Evolutionary conservation across 148 eudicot species (phyloP).

Genomic region (Suaeda aralocaspica): DNA sequence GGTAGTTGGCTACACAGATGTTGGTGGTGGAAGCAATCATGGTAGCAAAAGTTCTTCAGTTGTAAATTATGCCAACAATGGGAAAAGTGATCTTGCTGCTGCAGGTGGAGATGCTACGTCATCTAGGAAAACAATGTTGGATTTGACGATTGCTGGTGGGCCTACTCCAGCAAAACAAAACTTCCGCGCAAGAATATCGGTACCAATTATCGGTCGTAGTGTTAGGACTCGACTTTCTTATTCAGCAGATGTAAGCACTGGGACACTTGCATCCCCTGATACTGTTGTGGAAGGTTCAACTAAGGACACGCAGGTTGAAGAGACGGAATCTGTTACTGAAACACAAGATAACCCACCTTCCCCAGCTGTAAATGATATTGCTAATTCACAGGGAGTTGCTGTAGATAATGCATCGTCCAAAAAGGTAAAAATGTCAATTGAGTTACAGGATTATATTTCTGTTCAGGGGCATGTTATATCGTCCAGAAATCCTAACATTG

Average conservation of each 20-base stretch:
- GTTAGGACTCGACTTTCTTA: slow-evolving; percentile 62
- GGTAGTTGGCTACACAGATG: slow-evolving; percentile 44
- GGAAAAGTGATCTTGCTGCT: slow-evolving; percentile 20
- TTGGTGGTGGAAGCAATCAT: slow-evolving; percentile 28
- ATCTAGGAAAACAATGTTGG: slow-evolving; percentile 32
- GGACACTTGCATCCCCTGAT: slow-evolving; percentile 22
- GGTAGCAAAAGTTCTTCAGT: slow-evolving; percentile 23
- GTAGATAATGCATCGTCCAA: slow-evolving; percentile 17
- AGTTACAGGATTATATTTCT: slow-evolving; percentile 6
- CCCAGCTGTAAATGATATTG: slow-evolving; percentile 17
- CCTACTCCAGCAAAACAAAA: slow-evolving; percentile 79
- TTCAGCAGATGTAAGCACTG: slow-evolving; percentile 25
- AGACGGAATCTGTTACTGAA: slow-evolving; percentile 19
- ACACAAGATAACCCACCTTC: slow-evolving; percentile 22
- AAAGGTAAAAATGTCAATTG: slow-evolving; percentile 25
- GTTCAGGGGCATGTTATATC: not conserved
- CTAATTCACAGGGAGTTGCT: slow-evolving; percentile 23
- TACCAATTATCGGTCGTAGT: slow-evolving; percentile 84
- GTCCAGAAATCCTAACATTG: not conserved
- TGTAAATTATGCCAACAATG: slow-evolving; percentile 25
- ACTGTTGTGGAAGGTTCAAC: slow-evolving; percentile 23
- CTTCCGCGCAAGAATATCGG: slow-evolving; percentile 70
- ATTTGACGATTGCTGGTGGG: slow-evolving; percentile 89
- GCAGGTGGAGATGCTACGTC: slow-evolving; percentile 24
- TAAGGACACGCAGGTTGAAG: slow-evolving; percentile 23